These are phyloP conservation scores for Lipomyces kockii DNA, from an alignment of 805 yeast species.

Conservation along the genomic window DNA sequence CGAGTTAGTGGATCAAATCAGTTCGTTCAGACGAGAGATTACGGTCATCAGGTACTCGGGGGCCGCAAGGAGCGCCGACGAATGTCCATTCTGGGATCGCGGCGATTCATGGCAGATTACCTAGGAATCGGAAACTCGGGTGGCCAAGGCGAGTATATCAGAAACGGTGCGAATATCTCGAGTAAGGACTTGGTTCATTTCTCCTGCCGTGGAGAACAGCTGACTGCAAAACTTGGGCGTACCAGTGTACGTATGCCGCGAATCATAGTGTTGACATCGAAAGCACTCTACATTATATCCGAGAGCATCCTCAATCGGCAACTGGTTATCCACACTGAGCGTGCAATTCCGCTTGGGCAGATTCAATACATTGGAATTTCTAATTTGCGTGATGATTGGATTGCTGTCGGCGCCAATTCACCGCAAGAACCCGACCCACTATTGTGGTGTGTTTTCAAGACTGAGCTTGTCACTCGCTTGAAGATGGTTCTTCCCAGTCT, in stretches of 20 bases:
- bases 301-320: constrained; percentile 71
- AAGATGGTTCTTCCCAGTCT: constrained; percentile 63
- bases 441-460: constrained; percentile 80
- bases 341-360: constrained; percentile 60
- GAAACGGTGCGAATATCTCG: constrained; percentile 48
- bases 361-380: constrained; percentile 72
- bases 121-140: constrained; percentile 79
- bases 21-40: constrained; percentile 81
- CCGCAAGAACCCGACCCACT: constrained; percentile 72
- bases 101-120: constrained; percentile 95
- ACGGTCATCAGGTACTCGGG: constrained; percentile 71
- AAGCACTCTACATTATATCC: constrained; percentile 68
- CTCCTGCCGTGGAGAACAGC: constrained; percentile 78
- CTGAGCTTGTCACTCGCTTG: constrained; percentile 80
- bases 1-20: constrained; percentile 79
- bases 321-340: constrained; percentile 64
- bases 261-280: constrained; percentile 68
- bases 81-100: constrained; percentile 81
- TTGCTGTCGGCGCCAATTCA: constrained; percentile 66
- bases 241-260: constrained; percentile 80
- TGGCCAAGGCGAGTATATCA: constrained; percentile 75
- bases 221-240: constrained; percentile 88
- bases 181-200: constrained; percentile 67
- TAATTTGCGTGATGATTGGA: constrained; percentile 87
- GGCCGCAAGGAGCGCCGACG: constrained; percentile 88